phyloP scores from a whole-genome alignment of 768 basidiomycete genomes.

The Mycena latifolia region DNA sequence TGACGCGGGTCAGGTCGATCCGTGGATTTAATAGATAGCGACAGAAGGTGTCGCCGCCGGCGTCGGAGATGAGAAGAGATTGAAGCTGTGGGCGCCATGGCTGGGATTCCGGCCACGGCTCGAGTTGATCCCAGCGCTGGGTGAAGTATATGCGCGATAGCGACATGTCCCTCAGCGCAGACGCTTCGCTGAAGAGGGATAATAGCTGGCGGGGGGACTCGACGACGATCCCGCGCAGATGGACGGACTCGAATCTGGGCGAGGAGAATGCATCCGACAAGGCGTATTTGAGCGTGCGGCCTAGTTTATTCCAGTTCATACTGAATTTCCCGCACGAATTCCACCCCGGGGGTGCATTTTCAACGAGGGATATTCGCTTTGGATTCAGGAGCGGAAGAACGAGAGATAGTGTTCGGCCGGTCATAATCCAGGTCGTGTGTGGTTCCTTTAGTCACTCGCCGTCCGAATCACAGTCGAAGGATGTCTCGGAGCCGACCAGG shows the following conservation, averaged over 20 bases:
- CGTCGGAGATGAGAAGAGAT: slow-evolving; percentile 7
- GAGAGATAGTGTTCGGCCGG: no score
- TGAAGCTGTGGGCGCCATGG: background rate
- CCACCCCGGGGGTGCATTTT: slow-evolving; percentile 7
- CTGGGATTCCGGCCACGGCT: background rate
- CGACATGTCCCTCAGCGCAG: slow-evolving; percentile 9
- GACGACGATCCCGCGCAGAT: slow-evolving; percentile 16
- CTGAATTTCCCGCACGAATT: background rate
- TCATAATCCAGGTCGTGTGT: slow-evolving; percentile 1
- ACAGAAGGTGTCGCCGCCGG: background rate
- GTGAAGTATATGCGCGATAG: slow-evolving; percentile 11
- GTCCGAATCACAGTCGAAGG: no score
- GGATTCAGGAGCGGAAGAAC: background rate
- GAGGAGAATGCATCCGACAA: slow-evolving; percentile 7
- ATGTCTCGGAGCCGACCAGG: no score
- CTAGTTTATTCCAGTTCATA: slow-evolving; percentile 16
- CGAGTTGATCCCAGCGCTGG: background rate
- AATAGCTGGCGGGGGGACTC: slow-evolving; percentile 13
- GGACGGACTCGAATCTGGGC: slow-evolving; percentile 6
- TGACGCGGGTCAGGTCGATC: slow-evolving; percentile 1
- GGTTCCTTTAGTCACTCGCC: background rate
- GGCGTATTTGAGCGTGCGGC: background rate
- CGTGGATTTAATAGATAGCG: background rate
- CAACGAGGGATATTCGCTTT: no score
- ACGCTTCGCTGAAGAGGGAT: slow-evolving; percentile 16